Conservation (phyloP, 2,329 filamentous ascomycete genomes). For the Chaetomiaceae sp. region DNA sequence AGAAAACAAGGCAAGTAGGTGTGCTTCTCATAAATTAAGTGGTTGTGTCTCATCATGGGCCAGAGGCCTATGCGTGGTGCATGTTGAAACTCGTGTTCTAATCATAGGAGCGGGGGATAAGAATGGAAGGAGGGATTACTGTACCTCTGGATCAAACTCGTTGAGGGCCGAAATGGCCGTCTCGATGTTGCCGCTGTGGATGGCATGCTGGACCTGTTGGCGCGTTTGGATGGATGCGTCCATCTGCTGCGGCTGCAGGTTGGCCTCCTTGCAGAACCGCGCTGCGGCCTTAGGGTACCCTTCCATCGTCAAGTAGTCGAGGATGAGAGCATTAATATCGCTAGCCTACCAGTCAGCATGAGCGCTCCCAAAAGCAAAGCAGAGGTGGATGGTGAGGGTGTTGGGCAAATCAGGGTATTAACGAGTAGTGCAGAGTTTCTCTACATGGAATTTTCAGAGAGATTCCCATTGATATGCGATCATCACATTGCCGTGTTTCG, state of each 20-base stretch:
- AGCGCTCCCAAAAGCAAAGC: no score
- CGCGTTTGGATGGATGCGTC: constrained; percentile 67
- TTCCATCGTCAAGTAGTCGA: constrained; percentile 95
- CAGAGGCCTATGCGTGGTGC: constrained; percentile 98
- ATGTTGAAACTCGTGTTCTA: constrained; percentile 85
- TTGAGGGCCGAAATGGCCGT: constrained; percentile 82
- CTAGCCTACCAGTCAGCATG: constrained; percentile 42
- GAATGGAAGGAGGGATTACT: constrained; percentile 4
- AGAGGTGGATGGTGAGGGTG: constrained; percentile 9
- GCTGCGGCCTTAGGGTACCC: constrained; percentile 89
- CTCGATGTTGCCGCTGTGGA: constrained; percentile 80
- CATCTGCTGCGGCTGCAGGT: constrained; percentile 68
- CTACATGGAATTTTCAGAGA: constrained; percentile 95
- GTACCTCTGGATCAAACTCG: constrained; percentile 83
- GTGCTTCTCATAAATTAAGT: constrained; percentile 61
- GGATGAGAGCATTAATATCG: constrained; percentile 89
- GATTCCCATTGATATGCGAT: constrained; percentile 99
- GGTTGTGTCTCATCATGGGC: constrained; percentile 86
- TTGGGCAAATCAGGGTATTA: constrained; percentile 38
- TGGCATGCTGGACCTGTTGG: constrained; percentile 76
- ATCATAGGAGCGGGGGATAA: constrained; percentile 63
- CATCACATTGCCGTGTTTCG: constrained; percentile 53
- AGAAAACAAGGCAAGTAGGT: constrained; percentile 29
- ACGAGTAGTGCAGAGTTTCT: constrained; percentile 74
- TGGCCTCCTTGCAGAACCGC: constrained; percentile 91